Percentiles rank a stretch among this genome's conserved stretches.
Conservation (phyloP, 192 early-diverging fungal genomes). For the Podila epicladia region DNA sequence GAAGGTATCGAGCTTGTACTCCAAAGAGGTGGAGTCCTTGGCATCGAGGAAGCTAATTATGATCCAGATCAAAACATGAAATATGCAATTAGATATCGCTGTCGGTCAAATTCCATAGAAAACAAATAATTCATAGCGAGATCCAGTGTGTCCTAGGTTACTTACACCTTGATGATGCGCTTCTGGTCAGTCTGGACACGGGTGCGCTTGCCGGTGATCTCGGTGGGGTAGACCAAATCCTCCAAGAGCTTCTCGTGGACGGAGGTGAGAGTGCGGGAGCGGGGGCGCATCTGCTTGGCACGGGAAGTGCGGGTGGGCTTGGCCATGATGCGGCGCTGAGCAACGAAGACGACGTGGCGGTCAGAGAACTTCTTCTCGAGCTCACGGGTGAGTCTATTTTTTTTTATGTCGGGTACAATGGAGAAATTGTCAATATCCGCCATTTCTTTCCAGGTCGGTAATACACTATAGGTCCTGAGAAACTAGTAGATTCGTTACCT, state of each 20-base stretch:
- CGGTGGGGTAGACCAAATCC: constrained; percentile 98
- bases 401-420: no score
- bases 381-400: constrained; percentile 88
- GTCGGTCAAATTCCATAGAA: no score
- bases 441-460: not conserved
- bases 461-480: not conserved
- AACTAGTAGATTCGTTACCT: constrained; percentile 53
- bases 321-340: constrained; percentile 95
- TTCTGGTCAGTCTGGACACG: constrained; percentile 95
- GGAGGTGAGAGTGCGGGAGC: constrained; percentile 94
- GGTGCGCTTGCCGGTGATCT: constrained; percentile 99
- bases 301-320: constrained; percentile 92
- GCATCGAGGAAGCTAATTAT: constrained; percentile 85
- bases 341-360: constrained; percentile 93
- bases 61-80: no score
- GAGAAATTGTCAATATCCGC: no score
- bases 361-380: constrained; percentile 99
- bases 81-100: no score
- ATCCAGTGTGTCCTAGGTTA: constrained; percentile 7
- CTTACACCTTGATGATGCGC: constrained; percentile 94
- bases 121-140: not conserved
- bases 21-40: constrained; percentile 97
- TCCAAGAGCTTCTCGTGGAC: constrained; percentile 98
- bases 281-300: constrained; percentile 92
- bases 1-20: constrained; percentile 99